A percentile compares a stretch with the other conserved stretches of the same genome.
Evolutionary conservation across 2,329 filamentous ascomycete genomes (phyloP).

Genomic region (Aspergillus carbonarius): DNA sequence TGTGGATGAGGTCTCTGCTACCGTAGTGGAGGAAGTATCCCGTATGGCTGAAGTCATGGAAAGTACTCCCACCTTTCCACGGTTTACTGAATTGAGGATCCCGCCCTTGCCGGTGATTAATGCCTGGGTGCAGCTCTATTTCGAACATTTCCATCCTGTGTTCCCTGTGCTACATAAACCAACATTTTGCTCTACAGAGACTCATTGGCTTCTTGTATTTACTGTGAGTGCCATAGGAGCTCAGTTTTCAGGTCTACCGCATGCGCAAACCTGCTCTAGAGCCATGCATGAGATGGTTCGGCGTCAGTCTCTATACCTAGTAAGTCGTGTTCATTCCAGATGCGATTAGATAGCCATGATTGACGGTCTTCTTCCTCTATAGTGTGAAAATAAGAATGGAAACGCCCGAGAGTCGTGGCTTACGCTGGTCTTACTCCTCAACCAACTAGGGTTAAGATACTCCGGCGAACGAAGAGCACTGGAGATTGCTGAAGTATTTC

Average conservation of each 20-base stretch:
- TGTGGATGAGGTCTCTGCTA: neutral
- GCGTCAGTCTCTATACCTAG: neutral
- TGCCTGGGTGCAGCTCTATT: neutral
- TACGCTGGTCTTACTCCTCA: neutral
- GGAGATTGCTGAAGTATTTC: neutral
- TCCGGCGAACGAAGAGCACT: slow-evolving; percentile 1
- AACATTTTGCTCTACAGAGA: neutral
- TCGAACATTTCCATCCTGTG: neutral
- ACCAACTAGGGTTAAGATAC: neutral
- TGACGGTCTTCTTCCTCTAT: neutral
- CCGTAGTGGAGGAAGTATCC: neutral
- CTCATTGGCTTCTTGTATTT: slow-evolving; percentile 1
- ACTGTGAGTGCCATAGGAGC: neutral
- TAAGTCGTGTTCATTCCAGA: neutral
- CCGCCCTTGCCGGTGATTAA: neutral
- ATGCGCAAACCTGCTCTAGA: neutral
- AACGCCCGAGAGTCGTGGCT: neutral
- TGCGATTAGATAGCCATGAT: too few species aligned
- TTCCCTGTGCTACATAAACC: neutral
- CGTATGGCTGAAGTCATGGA: neutral
- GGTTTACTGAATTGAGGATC: neutral
- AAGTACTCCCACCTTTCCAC: neutral
- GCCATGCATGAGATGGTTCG: neutral
- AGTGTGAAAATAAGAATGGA: neutral
- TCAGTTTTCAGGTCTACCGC: neutral